Percentiles rank a stretch among this genome's conserved stretches.
Conservation (phyloP, 2,329 filamentous ascomycete genomes). For the Botrytis pseudocinerea region DNA sequence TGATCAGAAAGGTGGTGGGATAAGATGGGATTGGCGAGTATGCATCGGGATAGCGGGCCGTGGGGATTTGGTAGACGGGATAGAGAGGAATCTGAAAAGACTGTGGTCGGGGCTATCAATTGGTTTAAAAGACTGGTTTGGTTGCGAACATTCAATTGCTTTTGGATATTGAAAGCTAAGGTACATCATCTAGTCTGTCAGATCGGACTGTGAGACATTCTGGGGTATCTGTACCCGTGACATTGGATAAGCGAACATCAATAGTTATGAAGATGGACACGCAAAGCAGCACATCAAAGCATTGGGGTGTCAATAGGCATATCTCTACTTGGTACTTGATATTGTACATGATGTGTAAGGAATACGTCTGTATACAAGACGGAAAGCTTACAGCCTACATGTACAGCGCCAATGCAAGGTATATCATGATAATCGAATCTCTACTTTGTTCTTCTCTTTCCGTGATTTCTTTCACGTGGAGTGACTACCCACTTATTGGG, state of each 20-base stretch:
- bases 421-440: background rate
- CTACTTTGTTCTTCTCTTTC: conserved; percentile 75
- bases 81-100: background rate
- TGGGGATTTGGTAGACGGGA: background rate
- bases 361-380: background rate
- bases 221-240: background rate
- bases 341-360: background rate
- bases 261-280: background rate
- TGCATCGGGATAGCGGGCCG: background rate
- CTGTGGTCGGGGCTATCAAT: background rate
- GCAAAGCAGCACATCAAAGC: background rate
- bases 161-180: background rate
- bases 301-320: background rate
- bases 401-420: conserved; percentile 2
- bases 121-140: background rate
- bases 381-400: background rate
- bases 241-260: background rate
- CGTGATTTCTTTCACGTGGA: conserved; percentile 82
- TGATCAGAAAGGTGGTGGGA: background rate
- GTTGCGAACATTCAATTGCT: background rate
- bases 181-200: background rate
- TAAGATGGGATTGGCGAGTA: background rate
- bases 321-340: background rate
- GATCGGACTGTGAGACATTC: background rate
- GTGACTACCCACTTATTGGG: conserved; percentile 89